Percentiles rank a stretch among this genome's conserved stretches.
phyloP scores from a whole-genome alignment of 176 grass and related monocot species.

The Alopecurus myosuroides region DNA sequence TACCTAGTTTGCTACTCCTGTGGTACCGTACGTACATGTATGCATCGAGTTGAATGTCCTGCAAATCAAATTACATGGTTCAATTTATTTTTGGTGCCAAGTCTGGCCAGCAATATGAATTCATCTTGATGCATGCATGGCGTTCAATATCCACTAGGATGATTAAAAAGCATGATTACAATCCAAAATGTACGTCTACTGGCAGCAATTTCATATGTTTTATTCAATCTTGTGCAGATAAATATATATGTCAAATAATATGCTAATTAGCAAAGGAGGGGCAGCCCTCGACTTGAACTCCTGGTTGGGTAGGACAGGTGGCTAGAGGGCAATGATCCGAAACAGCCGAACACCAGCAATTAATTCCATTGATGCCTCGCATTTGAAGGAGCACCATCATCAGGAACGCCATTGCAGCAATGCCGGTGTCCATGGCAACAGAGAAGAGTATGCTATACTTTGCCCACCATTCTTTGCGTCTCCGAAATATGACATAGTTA shows the following conservation, averaged over 20 bases:
- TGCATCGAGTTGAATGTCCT: no score
- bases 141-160: no score
- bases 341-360: neutral
- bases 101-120: no score
- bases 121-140: no score
- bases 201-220: neutral
- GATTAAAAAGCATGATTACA: neutral
- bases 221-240: no score
- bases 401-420: neutral
- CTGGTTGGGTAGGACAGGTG: neutral
- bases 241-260: neutral
- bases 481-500: neutral
- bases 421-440: neutral
- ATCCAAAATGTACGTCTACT: neutral
- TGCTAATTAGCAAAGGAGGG: neutral
- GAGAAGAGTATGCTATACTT: neutral
- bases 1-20: no score
- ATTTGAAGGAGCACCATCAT: neutral
- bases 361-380: neutral
- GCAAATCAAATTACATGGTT: no score
- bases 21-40: no score
- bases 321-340: neutral
- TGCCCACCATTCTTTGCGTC: neutral
- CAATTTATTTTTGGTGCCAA: no score
- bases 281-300: neutral